Evolutionary conservation across 345 rosid genomes (phyloP).

Genomic region (Salix koriyanagi): DNA sequence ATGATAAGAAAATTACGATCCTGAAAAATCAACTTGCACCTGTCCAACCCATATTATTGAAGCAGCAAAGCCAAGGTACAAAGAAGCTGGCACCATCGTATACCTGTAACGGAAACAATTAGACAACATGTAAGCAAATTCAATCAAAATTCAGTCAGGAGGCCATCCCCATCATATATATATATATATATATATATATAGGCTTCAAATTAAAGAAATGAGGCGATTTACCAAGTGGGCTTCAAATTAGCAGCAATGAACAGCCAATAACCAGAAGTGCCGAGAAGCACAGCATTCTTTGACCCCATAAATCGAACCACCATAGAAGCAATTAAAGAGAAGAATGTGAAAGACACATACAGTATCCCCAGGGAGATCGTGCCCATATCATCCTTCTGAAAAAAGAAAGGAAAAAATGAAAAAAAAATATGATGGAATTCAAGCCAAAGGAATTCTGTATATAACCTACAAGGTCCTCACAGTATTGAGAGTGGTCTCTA

Average conservation of each 20-base stretch:
- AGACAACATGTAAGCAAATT: neutral
- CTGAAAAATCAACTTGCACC: conserved; percentile 40
- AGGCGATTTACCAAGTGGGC: conserved; percentile 61
- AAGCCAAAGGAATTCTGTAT: neutral
- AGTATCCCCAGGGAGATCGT: conserved; percentile 82
- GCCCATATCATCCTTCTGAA: conserved; percentile 67
- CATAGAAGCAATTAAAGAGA: conserved; percentile 75
- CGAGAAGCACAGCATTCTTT: conserved; percentile 75
- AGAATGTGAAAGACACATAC: conserved; percentile 75
- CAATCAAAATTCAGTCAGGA: neutral
- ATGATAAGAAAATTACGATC: neutral
- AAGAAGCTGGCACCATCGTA: conserved; percentile 80
- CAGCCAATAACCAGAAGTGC: conserved; percentile 88
- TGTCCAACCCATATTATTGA: conserved; percentile 95
- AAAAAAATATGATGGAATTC: neutral
- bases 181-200: neutral
- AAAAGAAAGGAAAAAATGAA: conserved; percentile 11
- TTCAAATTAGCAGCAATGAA: conserved; percentile 81
- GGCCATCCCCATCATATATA: no score
- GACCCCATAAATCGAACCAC: conserved; percentile 78
- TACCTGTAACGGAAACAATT: conserved; percentile 40
- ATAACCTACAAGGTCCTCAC: conserved; percentile 33
- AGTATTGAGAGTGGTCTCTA: conserved; percentile 72
- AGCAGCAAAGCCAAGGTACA: conserved; percentile 85
- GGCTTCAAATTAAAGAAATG: neutral